Base-by-base conservation (phyloP, 2,329 filamentous ascomycete species). In the Eurotiales sp. region DNA sequence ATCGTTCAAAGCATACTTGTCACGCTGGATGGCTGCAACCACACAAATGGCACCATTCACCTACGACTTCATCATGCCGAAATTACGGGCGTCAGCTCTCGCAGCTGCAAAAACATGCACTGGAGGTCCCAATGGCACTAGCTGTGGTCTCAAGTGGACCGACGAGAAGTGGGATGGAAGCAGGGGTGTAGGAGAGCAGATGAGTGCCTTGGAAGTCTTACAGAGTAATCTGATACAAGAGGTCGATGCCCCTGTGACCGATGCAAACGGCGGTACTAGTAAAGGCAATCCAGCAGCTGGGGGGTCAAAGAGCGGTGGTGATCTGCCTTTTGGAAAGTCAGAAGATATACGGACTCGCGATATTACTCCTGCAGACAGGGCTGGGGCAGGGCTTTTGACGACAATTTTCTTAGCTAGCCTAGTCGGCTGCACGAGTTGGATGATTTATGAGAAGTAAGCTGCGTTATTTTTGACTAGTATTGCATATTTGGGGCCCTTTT, bases 1-100 rank as follows among this genome's bases (percentile, higher is more conserved):
- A 45, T 79, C 78, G 0, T 87, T 86, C 75, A 87, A 86, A 66
- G 82, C 81, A 6, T 86, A 84, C 61, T 72, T 86, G 3, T 71
- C 78, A 0, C 79, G 84, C 36, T 87, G 81, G 76, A 74, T 77
- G 70, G 81, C 79, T n/a, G 72, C 76, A 3, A 75, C 80, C 3
- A 77, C 76, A 0, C 78, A 84, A 59, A 71, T 84, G 55, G 82
- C 81, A 0, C 82, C 82, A 0, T 83, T 77, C 59, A 80, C 79
- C 2, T 68, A 70, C 55, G 67, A 76, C 39, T 61, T 64, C 11
- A 72, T 86, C 50, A 73, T 79, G 61, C 74, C 78, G 0, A 72
- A 75, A 12, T 65, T 86, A 6, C 68, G 71, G 17, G 69, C 74
- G 1, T 80, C 78, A 3, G 83, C 81, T 0, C 56, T 65, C 23